Evolutionary conservation across 2,329 filamentous ascomycete species (phyloP), one percentile per base, ranked within the genome.

Genomic region (Fusarium piperis): DNA sequence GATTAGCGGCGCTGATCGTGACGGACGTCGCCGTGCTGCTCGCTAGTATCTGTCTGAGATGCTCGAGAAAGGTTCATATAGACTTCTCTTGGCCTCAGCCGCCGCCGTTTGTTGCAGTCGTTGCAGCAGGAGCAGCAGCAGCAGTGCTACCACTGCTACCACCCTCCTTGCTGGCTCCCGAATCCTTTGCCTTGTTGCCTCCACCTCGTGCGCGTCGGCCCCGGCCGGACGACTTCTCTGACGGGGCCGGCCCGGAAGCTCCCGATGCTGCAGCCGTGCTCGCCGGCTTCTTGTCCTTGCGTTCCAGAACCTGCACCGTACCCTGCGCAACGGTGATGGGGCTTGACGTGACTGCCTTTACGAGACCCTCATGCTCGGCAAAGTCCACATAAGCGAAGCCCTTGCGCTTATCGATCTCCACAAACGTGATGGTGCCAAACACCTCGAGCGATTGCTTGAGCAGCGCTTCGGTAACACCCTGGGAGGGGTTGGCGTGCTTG

Each of bases 321-420:
- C 93, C 94, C 78, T 97, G 93, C 0, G 92, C 95, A 12, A 98
- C 91, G 20, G 92, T 85, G 32, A 98, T 88, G 0, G 93, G 94
- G 77, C 94, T 97, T 13, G 93, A 93, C 16, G 90, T 88, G 77
- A 97, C 90, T 6, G 95, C 95, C 77, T 93, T 94, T 75, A 89
- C 89, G 28, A 98, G 85, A 11, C 88, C 87, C 10, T 91, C 90
- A 1, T 91, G 87, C 23, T 94, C 91, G 11, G 89, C 88, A 82
- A 98, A 98, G 70, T 97, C 93, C 39, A 97, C 92, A 79, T 98
- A 97, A 3, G 94, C 95, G 76, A 97, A 97, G 0, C 94, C 94
- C 80, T 98, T 98, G 77, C 95, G 93, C 80, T 94, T 95, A 79
- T 98, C 95, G 60, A 98, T 95, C 76, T 98, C 95, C 18, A 97